A percentile compares a stretch with the other conserved stretches of the same genome.
These are phyloP conservation scores for Spathaspora passalidarum DNA, from an alignment of 805 yeast species.

Conservation along the genomic window DNA sequence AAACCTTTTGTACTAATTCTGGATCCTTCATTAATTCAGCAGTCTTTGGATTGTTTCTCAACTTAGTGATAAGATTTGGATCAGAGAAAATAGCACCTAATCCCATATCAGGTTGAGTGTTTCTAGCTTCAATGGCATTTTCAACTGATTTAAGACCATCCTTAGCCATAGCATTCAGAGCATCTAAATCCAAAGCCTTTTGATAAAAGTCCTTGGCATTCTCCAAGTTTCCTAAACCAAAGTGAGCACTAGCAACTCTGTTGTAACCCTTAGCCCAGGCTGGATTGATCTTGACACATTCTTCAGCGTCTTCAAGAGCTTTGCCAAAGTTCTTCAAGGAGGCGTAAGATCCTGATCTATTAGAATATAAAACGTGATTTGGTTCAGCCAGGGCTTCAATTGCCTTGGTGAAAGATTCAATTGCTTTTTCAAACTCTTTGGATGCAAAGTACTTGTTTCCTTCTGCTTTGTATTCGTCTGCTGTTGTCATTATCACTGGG, in stretches of 20 bases:
- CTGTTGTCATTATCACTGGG: constrained; percentile 40
- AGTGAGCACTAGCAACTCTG: constrained; percentile 90
- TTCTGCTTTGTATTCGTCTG: constrained; percentile 81
- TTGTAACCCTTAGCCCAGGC: constrained; percentile 95
- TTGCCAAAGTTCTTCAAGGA: constrained; percentile 68
- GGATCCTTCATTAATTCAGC: constrained; percentile 88
- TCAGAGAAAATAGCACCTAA: constrained; percentile 75
- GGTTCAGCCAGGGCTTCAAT: constrained; percentile 79
- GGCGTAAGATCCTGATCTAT: constrained; percentile 90
- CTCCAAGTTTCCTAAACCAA: constrained; percentile 78
- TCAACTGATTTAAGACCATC: constrained; percentile 74
- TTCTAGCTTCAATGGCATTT: constrained; percentile 52
- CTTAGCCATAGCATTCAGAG: constrained; percentile 80
- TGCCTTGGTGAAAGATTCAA: constrained; percentile 79
- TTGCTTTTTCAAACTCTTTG: constrained; percentile 78
- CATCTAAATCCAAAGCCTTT: constrained; percentile 78
- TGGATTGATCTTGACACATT: constrained; percentile 77
- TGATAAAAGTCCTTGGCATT: constrained; percentile 70
- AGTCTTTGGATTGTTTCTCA: constrained; percentile 82
- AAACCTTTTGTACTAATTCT: constrained; percentile 65
- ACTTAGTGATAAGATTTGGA: constrained; percentile 72
- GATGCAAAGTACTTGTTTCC: constrained; percentile 93
- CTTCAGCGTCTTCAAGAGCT: constrained; percentile 83
- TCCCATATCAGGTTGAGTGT: constrained; percentile 67
- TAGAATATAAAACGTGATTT: constrained; percentile 89